Evolutionary conservation across 495 filamentous ascomycete species (phyloP), one percentile per base, ranked within the genome.

Genomic region (Hypomontagnella monticulosa): DNA sequence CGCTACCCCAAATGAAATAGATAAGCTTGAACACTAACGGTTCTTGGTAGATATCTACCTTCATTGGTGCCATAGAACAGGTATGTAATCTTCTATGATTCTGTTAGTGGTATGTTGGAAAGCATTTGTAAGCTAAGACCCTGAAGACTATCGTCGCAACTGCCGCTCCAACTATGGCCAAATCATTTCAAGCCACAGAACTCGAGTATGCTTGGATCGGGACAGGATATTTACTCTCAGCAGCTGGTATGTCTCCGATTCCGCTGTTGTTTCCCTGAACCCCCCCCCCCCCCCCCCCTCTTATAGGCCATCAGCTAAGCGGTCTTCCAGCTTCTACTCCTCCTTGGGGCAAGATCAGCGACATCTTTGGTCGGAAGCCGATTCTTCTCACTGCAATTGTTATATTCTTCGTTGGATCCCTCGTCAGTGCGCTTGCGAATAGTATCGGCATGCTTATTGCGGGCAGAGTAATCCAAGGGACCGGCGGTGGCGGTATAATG

Each of bases 291-390:
- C n/a, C n/a, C n/a, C n/a, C 36, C 14, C 10, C 36, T 40, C 8
- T 40, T 40, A 15, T 40, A 3, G 14, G 14, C 36, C 3, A 11
- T 3, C 84, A 10, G 12, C 43, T 47, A 27, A 47, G 6, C n/a
- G 3, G 36, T 47, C 19, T 47, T 18, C 2, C 20, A 47, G 51
- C 51, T 12, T 10, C 85, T 23, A 87, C 87, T 18, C 90, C 91
- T 0, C 79, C 87, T 53, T 93, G 91, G 91, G 91, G 90, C n/a
- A 93, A 93, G 71, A 75, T 93, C 36, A 88, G 85, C 65, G 93
- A 96, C 70, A 94, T 97, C 57, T 96, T 87, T 83, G 93, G 93
- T 0, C 85, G 93, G 19, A 97, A 96, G 70, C 86, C 84, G 2
- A 88, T 95, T 49, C 79, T 96, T 44, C 77, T 97, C 8, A 52